Base-by-base conservation (phyloP, 225 moss, liverwort and hornwort genomes). In the Sphagnum tenellum region DNA sequence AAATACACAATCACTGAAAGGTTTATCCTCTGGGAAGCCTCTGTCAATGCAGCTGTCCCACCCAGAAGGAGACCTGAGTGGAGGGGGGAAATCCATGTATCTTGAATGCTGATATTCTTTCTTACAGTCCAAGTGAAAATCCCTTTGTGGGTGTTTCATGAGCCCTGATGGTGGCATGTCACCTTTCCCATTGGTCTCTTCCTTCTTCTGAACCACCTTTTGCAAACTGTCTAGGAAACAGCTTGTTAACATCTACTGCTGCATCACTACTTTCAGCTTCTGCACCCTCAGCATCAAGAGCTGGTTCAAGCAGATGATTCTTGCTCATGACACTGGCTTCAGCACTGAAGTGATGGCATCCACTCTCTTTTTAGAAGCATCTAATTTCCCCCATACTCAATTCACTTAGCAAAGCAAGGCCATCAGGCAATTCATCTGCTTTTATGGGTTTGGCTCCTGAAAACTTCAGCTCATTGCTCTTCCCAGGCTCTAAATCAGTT, bases 51-150 rank as follows among this genome's bases (percentile, higher is more conserved):
- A 49, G 60, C 60, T 82, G 50, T 71, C 82, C 95, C 95, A 96
- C 12, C 89, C 95, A 61, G 89, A 90, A 49, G 92, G 95, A 50
- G 92, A 89, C 50, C 95, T 96, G 29, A 29, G 29, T 2, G 74
- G 50, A 1, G 76, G 85, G 64, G 92, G 92, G 50, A 89, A 96
- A 4, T 87, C 82, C 63, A 86, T 70, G 47, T 85, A 92, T 77
- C n/a, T 87, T 0, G 7, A 73, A 45, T 85, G 75, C 48, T 83
- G 88, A 29, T 72, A 81, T 62, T 89, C 88, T 65, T 89, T 95
- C 47, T 60, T 70, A 50, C 53, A 45, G 6, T 82, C 53, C 51
- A 66, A 0, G 64, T 82, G 46, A 7, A 5, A 66, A 10, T 66
- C 59, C 64, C 54, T 73, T 4, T 57, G 69, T 2, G 64, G 44